Conservation (phyloP, 2,329 filamentous ascomycete species). For the Aspergillus bombycis region DNA sequence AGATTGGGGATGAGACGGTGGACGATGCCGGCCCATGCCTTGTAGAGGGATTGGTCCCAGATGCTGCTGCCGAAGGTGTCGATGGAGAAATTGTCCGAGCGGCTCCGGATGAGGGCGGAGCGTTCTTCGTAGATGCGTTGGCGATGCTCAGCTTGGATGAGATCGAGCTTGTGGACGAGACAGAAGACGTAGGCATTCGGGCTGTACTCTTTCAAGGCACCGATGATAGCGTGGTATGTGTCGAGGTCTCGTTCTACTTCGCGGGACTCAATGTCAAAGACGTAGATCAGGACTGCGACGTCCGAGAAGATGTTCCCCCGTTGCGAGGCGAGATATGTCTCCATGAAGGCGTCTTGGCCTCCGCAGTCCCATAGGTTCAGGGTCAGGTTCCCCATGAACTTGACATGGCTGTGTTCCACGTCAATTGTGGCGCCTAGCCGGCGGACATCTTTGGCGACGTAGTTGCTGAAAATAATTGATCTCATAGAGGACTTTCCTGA, state of each 20-base stretch:
- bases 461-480: constrained; percentile 98
- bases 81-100: constrained; percentile 73
- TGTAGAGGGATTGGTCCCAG: constrained; percentile 98
- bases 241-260: constrained; percentile 92
- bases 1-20: constrained; percentile 97
- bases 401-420: constrained; percentile 97
- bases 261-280: constrained; percentile 96
- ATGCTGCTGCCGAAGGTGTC: constrained; percentile 94
- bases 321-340: constrained; percentile 95
- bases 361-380: constrained; percentile 99
- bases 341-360: constrained; percentile 96
- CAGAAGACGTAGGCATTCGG: constrained; percentile 83
- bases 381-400: constrained; percentile 96
- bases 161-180: constrained; percentile 98
- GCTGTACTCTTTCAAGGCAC: constrained; percentile 84
- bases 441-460: constrained; percentile 93
- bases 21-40: constrained; percentile 97
- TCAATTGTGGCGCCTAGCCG: constrained; percentile 94
- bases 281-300: constrained; percentile 96
- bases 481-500: constrained; percentile 98
- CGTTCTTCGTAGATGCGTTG: constrained; percentile 84
- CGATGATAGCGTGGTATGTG: constrained; percentile 88
- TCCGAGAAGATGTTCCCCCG: constrained; percentile 95
- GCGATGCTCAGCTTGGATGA: constrained; percentile 79
- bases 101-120: constrained; percentile 73